Evolutionary conservation across 176 grass and related monocot genomes (phyloP), one percentile per base, ranked within the genome.

Genomic region (Aegilops sharonensis): DNA sequence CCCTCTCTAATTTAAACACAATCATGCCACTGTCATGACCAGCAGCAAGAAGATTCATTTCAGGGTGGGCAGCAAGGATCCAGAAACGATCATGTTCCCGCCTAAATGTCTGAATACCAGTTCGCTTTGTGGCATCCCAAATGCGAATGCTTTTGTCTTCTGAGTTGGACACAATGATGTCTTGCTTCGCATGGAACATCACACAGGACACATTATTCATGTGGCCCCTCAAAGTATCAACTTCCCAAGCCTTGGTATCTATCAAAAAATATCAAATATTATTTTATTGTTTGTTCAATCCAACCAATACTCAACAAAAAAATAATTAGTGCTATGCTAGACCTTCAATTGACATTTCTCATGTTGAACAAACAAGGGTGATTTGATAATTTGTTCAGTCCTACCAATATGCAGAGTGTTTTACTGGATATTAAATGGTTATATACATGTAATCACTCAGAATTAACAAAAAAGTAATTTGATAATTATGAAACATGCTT

Each of bases 221-320:
- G 90, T 98, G 97, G 0, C 97, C 97, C 77, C 97, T 90, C 71
- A 98, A 87, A 84, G 97, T 98, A 87, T 98, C 97, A 27, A 98
- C 97, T 85, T 98, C 97, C 97, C 97, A 98, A 79, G 97, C 97
- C 87, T 98, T 98, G 8, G 92, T 94, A 65, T 98, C 97, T 98
- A 90, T 89, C 59, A 11, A 84, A 60, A 79, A 72, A 87, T 15
- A 84, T 64, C 24, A 74, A 0, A 79, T 2, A 23, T 73, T 66
- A 65, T 21, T 74, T 18, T 40, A 57, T 59, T 7, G 52, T 61
- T 60, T 68, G 20, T 5, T 47, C 42, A 21, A 7, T 75, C 25
- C 15, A 72, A 78, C 9, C 29, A 67, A 40, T 50, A n/a, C n/a
- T 45, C 45, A 73, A 7, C 12, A 65, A 64, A 57, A 21, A 59